A percentile compares a stretch with the other conserved stretches of the same genome.
Evolutionary conservation across 768 basidiomycete species (phyloP).

Genomic region (Mycena maculata): DNA sequence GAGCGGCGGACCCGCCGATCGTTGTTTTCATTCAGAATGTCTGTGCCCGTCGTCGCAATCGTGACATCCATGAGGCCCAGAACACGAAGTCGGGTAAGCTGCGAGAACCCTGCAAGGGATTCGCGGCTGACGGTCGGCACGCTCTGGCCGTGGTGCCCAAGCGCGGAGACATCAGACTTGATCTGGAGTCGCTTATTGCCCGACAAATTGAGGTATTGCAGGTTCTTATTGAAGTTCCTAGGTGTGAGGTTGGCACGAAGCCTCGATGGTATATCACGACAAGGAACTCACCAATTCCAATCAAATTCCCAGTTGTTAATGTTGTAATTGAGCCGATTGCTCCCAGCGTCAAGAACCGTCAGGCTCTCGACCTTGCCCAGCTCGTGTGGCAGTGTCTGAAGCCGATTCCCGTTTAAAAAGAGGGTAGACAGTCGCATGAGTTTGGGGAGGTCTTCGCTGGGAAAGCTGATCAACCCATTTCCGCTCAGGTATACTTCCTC

Average conservation of each 20-base stretch:
- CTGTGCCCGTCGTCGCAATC: conserved; percentile 58
- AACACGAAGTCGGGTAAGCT: conserved; percentile 83
- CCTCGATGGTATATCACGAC: not conserved
- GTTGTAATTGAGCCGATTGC: conserved; percentile 95
- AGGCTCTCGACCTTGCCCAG: conserved; percentile 84
- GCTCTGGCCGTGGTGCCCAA: conserved; percentile 45
- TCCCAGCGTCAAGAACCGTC: conserved; percentile 90
- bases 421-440: conserved; percentile 77
- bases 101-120: conserved; percentile 84
- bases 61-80: conserved; percentile 99
- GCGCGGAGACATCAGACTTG: conserved; percentile 72
- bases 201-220: conserved; percentile 95
- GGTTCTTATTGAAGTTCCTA: conserved; percentile 96
- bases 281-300: conserved; percentile 91
- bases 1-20: conserved; percentile 94
- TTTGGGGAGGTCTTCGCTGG: conserved; percentile 86
- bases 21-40: conserved; percentile 86
- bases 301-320: conserved; percentile 99
- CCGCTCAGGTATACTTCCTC: conserved; percentile 94
- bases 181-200: conserved; percentile 98
- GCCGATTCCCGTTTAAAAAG: conserved; percentile 93
- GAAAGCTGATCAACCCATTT: conserved; percentile 91
- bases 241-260: not conserved
- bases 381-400: conserved; percentile 93
- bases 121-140: conserved; percentile 44